Evolutionary conservation across 768 basidiomycete genomes (phyloP).

Genomic region (Suillus bovinus): DNA sequence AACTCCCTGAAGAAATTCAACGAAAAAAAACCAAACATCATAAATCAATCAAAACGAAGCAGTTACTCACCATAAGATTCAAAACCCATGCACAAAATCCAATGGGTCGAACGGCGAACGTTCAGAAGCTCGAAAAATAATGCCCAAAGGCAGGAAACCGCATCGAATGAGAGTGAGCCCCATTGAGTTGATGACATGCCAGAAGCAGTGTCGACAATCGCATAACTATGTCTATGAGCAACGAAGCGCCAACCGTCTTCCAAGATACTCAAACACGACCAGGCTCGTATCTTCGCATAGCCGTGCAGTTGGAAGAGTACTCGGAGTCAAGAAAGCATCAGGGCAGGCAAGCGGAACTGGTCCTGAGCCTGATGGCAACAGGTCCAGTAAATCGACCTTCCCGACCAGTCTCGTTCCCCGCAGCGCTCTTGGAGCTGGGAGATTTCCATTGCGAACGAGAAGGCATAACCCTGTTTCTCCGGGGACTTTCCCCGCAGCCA

Average conservation of each 20-base stretch:
- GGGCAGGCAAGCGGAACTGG: conserved; percentile 54
- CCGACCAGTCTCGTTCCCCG: conserved; percentile 50
- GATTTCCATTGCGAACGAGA: conserved; percentile 67
- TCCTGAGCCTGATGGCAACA: conserved; percentile 19
- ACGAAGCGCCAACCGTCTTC: conserved; percentile 46
- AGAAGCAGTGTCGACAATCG: conserved; percentile 58
- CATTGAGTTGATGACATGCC: conserved; percentile 73
- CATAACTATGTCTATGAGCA: conserved; percentile 91
- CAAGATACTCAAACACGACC: conserved; percentile 45
- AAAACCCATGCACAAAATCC: conserved; percentile 9
- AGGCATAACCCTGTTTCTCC: conserved; percentile 73
- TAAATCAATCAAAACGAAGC: conserved; percentile 26
- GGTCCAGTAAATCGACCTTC: conserved; percentile 47
- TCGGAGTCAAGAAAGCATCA: conserved; percentile 45
- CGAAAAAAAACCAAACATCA: conserved; percentile 54
- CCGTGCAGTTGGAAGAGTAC: conserved; percentile 43
- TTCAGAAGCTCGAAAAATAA: conserved; percentile 55
- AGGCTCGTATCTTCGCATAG: conserved; percentile 80
- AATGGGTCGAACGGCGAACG: conserved; percentile 49
- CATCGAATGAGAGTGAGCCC: conserved; percentile 87
- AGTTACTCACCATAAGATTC: conserved; percentile 27
- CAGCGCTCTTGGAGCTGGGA: conserved; percentile 71
- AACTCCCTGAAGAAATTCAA: conserved; percentile 96
- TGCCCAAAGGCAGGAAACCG: conserved; percentile 19
- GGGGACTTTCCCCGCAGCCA: conserved; percentile 94